Evolutionary conservation across 2,329 filamentous ascomycete genomes (phyloP), one percentile per base, ranked within the genome.

Genomic region (Colletotrichum nymphaeae): DNA sequence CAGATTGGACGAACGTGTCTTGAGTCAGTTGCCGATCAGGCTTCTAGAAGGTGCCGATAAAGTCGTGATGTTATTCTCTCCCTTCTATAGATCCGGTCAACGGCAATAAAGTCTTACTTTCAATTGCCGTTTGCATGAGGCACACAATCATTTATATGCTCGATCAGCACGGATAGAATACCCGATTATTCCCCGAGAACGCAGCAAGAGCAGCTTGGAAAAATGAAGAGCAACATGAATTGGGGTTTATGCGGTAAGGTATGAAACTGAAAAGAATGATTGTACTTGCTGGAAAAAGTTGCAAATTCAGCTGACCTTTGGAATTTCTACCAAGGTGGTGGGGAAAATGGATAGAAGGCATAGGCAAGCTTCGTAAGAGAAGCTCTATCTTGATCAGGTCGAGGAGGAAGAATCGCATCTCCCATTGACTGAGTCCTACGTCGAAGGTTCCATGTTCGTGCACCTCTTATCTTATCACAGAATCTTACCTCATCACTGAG

Each of bases 1-100:
- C 46, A 73, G 67, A 73, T 63, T 49, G 35, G 70, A 73, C 49
- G 67, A 70, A 73, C 46, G 55, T 37, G 35, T 49, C 16, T 70
- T 49, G 60, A 62, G 67, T 66, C 56, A 70, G 35, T 42, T 22
- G 26, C 8, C 26, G 26, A 35, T 52, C 46, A 52, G 12, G 12
- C 30, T 56, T 67, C 69, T 62, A 37, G 64, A 65, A 65, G 30
- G 46, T 14, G 16, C 8, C 4, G 64, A 35, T 11, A 37, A 22
- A 26, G 65, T 12, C 32, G 3, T 9, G n/a, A 52, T 1, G 19
- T 19, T n/a, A 32, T 24, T 52, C 16, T 2, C n/a, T 52, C 24
- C 12, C 14, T 53, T 22, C 19, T 19, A 49, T 9, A 22, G 19
- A 11, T n/a, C 9, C 19, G 42, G 42, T 5, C 8, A 49, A 49